These are phyloP conservation scores for Cicer chorassanicum DNA, from an alignment of 306 rosid species.

Conservation along the genomic window DNA sequence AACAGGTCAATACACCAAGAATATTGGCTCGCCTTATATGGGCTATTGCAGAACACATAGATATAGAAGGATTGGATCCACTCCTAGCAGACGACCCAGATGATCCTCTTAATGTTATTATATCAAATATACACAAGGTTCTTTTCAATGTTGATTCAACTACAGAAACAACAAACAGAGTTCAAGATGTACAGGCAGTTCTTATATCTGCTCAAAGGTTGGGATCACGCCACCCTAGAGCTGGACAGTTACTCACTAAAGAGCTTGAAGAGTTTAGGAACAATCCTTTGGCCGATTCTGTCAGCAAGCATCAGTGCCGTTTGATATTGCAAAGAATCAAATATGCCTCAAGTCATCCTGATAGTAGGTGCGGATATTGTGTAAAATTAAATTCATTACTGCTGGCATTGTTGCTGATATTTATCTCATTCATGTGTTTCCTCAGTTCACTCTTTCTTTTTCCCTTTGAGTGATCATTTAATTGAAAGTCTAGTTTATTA, in stretches of 20 bases:
- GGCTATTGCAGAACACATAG: conserved; percentile 94
- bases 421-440: conserved; percentile 9
- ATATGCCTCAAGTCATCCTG: conserved; percentile 77
- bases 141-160: conserved; percentile 76
- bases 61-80: conserved; percentile 96
- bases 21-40: conserved; percentile 89
- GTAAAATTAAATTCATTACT: conserved; percentile 29
- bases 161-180: conserved; percentile 88
- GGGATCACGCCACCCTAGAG: conserved; percentile 94
- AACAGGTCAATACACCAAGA: conserved; percentile 92
- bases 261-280: conserved; percentile 94
- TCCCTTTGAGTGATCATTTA: conserved; percentile 2
- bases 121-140: conserved; percentile 84
- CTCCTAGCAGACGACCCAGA: conserved; percentile 99
- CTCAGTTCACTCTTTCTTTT: conserved; percentile 22
- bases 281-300: conserved; percentile 83
- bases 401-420: not conserved
- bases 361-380: conserved; percentile 63
- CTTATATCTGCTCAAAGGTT: conserved; percentile 86
- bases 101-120: conserved; percentile 85
- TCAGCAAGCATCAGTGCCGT: conserved; percentile 94
- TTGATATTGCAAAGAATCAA: conserved; percentile 92
- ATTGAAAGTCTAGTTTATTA: not conserved
- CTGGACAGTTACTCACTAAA: conserved; percentile 83
- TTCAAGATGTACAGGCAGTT: conserved; percentile 96